phyloP scores from a whole-genome alignment of 352 stramenopile species.

The Aphanomyces astaci region DNA sequence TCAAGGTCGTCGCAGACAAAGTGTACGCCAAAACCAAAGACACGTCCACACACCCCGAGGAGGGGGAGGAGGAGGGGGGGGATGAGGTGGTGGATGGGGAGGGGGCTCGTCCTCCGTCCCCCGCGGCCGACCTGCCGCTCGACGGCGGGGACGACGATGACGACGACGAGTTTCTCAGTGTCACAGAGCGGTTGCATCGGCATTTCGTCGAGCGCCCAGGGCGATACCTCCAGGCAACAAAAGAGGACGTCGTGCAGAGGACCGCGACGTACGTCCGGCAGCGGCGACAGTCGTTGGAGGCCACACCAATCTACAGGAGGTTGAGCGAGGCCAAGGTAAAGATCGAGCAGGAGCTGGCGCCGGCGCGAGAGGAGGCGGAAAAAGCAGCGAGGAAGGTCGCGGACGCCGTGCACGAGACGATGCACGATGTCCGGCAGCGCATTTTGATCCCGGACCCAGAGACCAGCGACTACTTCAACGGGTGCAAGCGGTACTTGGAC shows the following conservation, averaged over 20 bases:
- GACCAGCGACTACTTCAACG: conserved; percentile 15
- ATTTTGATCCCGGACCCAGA: conserved; percentile 12
- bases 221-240: neutral
- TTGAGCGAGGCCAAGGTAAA: neutral
- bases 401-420: neutral
- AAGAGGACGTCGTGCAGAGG: neutral
- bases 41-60: too few relatives aligned
- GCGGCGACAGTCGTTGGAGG: neutral
- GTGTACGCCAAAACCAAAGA: neutral
- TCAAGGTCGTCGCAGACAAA: neutral
- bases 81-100: too few relatives aligned
- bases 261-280: neutral
- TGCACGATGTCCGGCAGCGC: neutral
- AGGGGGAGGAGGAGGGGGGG: too few relatives aligned
- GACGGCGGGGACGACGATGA: too few relatives aligned
- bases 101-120: neutral
- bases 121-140: too few relatives aligned
- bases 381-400: neutral
- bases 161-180: conserved; percentile 4
- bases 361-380: neutral
- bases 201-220: neutral
- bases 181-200: conserved; percentile 1
- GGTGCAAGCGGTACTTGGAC: conserved; percentile 12
- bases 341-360: neutral
- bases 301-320: neutral